phyloP scores from a whole-genome alignment of 139 green algal species.

The Coelastrella sp. region DNA sequence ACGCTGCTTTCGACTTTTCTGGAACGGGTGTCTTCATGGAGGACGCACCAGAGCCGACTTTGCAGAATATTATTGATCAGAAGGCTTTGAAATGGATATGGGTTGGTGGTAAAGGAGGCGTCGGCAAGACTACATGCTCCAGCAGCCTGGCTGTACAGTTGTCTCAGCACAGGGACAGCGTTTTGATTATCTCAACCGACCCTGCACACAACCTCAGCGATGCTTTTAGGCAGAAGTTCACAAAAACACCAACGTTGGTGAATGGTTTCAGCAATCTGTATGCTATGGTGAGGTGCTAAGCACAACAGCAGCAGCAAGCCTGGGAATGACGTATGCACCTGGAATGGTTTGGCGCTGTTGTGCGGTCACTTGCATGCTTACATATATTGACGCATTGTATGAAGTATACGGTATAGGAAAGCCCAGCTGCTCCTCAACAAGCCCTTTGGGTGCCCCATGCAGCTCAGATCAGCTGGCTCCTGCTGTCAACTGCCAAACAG shows the following conservation, averaged over 20 bases:
- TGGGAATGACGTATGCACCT: too few species aligned
- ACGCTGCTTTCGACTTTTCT: background rate
- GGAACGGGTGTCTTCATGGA: conserved; percentile 1
- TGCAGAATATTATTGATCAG: conserved; percentile 93
- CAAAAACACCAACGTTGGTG: conserved; percentile 80
- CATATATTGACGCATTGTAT: too few species aligned
- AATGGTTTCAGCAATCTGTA: conserved; percentile 94
- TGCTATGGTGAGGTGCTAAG: conserved; percentile 85
- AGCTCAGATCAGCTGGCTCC: background rate
- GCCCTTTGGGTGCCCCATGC: too few species aligned
- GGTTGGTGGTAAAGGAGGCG: conserved; percentile 93
- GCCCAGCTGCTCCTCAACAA: too few species aligned
- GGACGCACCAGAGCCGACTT: conserved; percentile 71
- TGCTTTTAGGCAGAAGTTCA: conserved; percentile 97
- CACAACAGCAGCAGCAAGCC: too few species aligned
- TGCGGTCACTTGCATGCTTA: too few species aligned
- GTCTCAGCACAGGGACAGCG: conserved; percentile 77
- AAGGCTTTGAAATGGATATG: conserved; percentile 95
- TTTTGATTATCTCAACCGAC: conserved; percentile 97
- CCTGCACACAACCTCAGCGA: conserved; percentile 97
- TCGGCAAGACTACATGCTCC: conserved; percentile 93
- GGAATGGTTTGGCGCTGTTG: too few species aligned
- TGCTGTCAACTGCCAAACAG: background rate
- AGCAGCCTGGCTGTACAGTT: conserved; percentile 92
- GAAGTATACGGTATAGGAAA: too few species aligned